Conservation (phyloP, 768 basidiomycete species). For the Kwoniella shandongensis region DNA sequence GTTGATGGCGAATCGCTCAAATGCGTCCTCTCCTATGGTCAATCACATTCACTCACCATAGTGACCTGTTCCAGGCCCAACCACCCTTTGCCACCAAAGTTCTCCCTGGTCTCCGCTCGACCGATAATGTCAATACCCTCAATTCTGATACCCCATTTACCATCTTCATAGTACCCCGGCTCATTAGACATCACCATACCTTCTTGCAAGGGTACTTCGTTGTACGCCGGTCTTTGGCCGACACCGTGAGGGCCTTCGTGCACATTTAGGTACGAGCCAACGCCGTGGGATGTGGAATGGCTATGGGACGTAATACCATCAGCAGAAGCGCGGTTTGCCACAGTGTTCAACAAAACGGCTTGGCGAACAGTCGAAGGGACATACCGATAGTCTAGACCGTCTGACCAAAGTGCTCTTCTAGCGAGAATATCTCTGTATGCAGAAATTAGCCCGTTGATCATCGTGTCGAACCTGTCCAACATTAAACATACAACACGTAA, state of each 20-base stretch:
- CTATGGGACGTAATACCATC: slow-evolving; percentile 53
- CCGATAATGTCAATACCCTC: slow-evolving; percentile 83
- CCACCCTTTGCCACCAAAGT: slow-evolving; percentile 81
- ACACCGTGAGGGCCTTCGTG: slow-evolving; percentile 77
- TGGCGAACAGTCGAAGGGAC: too few species aligned
- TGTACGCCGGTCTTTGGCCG: slow-evolving; percentile 61
- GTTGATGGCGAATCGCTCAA: too few species aligned
- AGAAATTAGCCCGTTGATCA: slow-evolving; percentile 5
- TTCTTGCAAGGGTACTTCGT: slow-evolving; percentile 68
- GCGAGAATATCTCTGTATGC: slow-evolving; percentile 18
- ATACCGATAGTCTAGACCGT: slow-evolving; percentile 53
- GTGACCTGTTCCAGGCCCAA: slow-evolving; percentile 83
- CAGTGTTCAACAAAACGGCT: not conserved
- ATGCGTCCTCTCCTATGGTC: too few species aligned
- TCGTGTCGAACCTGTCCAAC: too few species aligned
- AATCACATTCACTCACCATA: slow-evolving; percentile 76
- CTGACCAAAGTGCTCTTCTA: slow-evolving; percentile 43
- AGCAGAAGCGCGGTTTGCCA: too few species aligned
- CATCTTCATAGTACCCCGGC: slow-evolving; percentile 90
- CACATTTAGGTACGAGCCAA: slow-evolving; percentile 91
- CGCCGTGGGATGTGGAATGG: slow-evolving; percentile 92
- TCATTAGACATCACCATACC: slow-evolving; percentile 94
- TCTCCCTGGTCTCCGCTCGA: slow-evolving; percentile 67
- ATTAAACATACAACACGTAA: slow-evolving; percentile 54
- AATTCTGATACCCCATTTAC: slow-evolving; percentile 85